Evolutionary conservation across 2,329 filamentous ascomycete genomes (phyloP), one percentile per base, ranked within the genome.

Genomic region (Chrysoporthe austroafricana): DNA sequence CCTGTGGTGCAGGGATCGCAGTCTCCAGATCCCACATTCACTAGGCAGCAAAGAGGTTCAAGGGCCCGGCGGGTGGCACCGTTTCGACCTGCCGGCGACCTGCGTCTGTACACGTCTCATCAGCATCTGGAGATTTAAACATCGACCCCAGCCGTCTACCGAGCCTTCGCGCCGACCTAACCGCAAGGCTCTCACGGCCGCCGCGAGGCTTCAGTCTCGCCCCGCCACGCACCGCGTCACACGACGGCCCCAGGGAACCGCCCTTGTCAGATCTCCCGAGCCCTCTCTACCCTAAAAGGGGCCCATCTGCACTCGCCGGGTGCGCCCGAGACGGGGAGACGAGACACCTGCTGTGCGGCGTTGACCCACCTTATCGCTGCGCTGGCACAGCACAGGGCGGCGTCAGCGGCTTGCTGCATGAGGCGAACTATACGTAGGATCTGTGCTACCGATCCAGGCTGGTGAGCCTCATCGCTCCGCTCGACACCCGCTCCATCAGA

Each of bases 311-410:
- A 26, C 50, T 54, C 34, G 32, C 34, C 54, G 52, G 52, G 14
- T 14, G 16, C 18, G 32, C 16, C 16, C 32, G 34, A 9, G 18
- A 57, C 36, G 21, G 59, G 16, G 42, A 48, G 14, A 32, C 59
- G 21, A 43, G 5, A 34, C 43, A 18, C 11, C n/a, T 34, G 59
- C 43, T 36, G 42, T 61, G 13, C 21, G 13, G 14, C 21, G 7
- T 8, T 2, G 4, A 8, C 21, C n/a, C 21, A 3, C 26, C 52
- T 43, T 43, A 32, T 54, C 16, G 44, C 52, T 62, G 36, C 54
- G 60, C 43, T 62, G 46, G 46, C 63, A 62, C 48, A 56, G 46
- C 56, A 43, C 61, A 36, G 13, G 4, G 9, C 16, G n/a, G 16
- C 26, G 14, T 44, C 13, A n/a, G 13, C 42, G 39, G 21, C 34